Conservation (phyloP, 2,329 filamentous ascomycete species). For the Aspergillus japonicus region DNA sequence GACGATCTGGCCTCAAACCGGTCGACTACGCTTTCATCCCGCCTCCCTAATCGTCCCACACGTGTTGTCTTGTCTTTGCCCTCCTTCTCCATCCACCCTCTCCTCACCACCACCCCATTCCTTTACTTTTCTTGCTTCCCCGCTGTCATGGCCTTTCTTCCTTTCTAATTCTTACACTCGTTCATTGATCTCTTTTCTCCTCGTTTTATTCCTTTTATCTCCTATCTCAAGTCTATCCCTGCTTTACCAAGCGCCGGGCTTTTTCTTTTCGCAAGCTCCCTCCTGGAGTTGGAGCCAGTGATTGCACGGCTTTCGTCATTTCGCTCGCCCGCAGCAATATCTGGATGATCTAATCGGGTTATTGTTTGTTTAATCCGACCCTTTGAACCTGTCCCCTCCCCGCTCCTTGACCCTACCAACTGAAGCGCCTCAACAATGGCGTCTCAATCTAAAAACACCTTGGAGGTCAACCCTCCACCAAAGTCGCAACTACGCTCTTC, state of each 20-base stretch:
- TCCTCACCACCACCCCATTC: slow-evolving; percentile 15
- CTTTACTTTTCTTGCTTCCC: slow-evolving; percentile 19
- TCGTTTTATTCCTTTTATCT: slow-evolving; percentile 12
- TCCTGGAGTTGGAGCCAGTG: slow-evolving; percentile 20
- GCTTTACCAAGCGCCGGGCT: slow-evolving; percentile 12
- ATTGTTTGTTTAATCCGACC: slow-evolving; percentile 7
- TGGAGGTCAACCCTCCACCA: slow-evolving; percentile 38
- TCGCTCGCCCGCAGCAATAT: slow-evolving; percentile 8
- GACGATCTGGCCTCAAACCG: slow-evolving; percentile 40
- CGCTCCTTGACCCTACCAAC: slow-evolving; percentile 6
- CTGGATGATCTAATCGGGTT: slow-evolving; percentile 7
- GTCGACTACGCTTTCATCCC: slow-evolving; percentile 28
- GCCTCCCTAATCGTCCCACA: slow-evolving; percentile 29
- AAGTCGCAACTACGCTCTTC: slow-evolving; percentile 36
- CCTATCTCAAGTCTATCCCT: slow-evolving; percentile 1
- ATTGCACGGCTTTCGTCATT: slow-evolving; percentile 10
- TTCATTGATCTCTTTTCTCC: slow-evolving; percentile 25
- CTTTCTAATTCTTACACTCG: slow-evolving; percentile 37
- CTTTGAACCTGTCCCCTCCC: slow-evolving; percentile 12
- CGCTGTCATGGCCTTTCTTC: slow-evolving; percentile 35
- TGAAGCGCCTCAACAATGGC: slow-evolving; percentile 24
- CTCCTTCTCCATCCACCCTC: slow-evolving; percentile 14
- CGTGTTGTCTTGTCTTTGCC: slow-evolving; percentile 23
- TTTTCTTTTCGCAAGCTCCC: slow-evolving; percentile 11
- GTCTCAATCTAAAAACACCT: slow-evolving; percentile 34